Conservation (phyloP, 805 yeast genomes). For the Tetrapisispora arboricola region DNA sequence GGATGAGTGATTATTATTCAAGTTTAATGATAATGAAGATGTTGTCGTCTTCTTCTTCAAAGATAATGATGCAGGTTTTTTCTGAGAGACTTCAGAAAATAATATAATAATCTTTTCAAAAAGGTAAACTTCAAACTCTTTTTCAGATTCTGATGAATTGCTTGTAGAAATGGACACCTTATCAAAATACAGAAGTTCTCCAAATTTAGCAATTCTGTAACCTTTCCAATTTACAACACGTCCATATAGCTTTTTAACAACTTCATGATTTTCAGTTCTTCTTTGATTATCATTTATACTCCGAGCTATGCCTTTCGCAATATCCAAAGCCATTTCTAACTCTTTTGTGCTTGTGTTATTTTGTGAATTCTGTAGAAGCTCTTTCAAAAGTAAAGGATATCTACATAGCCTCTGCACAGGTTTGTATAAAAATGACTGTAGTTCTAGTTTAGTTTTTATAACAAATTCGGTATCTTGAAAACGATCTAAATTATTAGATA, state of each 20-base stretch:
- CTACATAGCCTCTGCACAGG: conserved; percentile 96
- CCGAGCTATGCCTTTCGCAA: conserved; percentile 75
- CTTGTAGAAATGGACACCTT: conserved; percentile 41
- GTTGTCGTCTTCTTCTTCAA: conserved; percentile 32
- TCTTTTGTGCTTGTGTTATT: conserved; percentile 35
- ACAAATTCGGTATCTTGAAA: conserved; percentile 53
- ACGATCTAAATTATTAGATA: conserved; percentile 33
- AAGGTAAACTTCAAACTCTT: conserved; percentile 80
- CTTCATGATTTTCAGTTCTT: conserved; percentile 73
- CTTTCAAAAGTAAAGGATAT: conserved; percentile 76
- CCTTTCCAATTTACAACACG: conserved; percentile 91
- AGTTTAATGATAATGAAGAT: conserved; percentile 11
- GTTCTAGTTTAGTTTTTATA: conserved; percentile 77
- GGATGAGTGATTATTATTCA: conserved; percentile 7
- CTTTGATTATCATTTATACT: conserved; percentile 91
- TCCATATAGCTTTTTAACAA: conserved; percentile 54
- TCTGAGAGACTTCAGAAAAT: conserved; percentile 49
- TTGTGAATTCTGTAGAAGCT: conserved; percentile 38
- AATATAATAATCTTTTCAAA: conserved; percentile 63
- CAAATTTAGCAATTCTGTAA: conserved; percentile 65
- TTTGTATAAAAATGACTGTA: conserved; percentile 80
- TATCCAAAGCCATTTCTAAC: conserved; percentile 54
- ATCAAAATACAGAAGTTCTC: conserved; percentile 72
- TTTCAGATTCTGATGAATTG: conserved; percentile 51
- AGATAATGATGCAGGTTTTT: conserved; percentile 38